A percentile compares a stretch with the other conserved stretches of the same genome.
Evolutionary conservation across 805 yeast genomes (phyloP).

Genomic region (Grigorovia transvaalensis): DNA sequence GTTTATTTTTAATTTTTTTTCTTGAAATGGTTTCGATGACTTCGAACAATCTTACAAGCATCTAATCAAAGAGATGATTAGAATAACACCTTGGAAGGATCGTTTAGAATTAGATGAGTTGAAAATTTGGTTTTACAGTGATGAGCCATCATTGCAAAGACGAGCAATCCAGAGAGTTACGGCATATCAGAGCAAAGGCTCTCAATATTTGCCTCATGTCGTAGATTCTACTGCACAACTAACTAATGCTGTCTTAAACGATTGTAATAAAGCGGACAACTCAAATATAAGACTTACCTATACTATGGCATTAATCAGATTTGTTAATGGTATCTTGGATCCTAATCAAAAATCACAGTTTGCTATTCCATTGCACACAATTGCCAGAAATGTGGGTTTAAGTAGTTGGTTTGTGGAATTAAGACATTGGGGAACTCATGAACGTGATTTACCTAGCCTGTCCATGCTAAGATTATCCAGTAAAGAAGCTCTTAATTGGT

Average conservation of each 20-base stretch:
- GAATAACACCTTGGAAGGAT: slow-evolving; percentile 32
- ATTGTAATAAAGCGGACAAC: slow-evolving; percentile 21
- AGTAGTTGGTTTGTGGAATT: slow-evolving; percentile 82
- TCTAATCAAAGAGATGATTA: slow-evolving; percentile 7
- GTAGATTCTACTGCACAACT: slow-evolving; percentile 56
- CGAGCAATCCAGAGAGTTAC: slow-evolving; percentile 44
- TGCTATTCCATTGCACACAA: slow-evolving; percentile 66
- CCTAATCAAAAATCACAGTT: slow-evolving; percentile 69
- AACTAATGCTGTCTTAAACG: slow-evolving; percentile 39
- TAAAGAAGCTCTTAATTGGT: slow-evolving; percentile 61
- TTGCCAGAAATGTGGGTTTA: slow-evolving; percentile 59
- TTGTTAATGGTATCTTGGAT: slow-evolving; percentile 86
- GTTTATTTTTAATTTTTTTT: neutral
- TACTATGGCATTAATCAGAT: slow-evolving; percentile 66
- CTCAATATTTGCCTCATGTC: slow-evolving; percentile 51
- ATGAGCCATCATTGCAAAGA: slow-evolving; percentile 18
- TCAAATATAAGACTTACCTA: slow-evolving; percentile 45
- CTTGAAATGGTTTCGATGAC: neutral
- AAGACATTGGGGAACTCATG: slow-evolving; percentile 88
- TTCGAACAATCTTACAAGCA: neutral
- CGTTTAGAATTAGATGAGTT: slow-evolving; percentile 36
- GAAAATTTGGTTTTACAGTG: slow-evolving; percentile 43
- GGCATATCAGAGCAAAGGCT: slow-evolving; percentile 48
- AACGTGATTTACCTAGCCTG: slow-evolving; percentile 56
- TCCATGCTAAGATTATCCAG: slow-evolving; percentile 55